Percentiles rank a stretch among this genome's conserved stretches.
Conservation (phyloP, 2,329 filamentous ascomycete genomes). For the Beauveria scarabaeidicola region DNA sequence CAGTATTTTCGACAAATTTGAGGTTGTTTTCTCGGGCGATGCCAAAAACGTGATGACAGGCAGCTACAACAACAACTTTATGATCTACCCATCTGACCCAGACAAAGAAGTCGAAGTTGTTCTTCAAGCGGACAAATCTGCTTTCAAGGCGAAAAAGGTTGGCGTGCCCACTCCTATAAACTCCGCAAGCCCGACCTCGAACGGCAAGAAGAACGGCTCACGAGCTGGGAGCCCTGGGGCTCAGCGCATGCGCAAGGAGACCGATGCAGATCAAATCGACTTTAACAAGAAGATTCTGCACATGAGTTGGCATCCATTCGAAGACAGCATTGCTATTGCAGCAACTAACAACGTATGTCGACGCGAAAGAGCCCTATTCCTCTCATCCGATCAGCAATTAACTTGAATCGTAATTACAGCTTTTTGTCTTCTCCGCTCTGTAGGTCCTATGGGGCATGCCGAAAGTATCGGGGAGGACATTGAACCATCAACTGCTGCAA, state of each 20-base stretch:
- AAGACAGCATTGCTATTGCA: constrained; percentile 98
- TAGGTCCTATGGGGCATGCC: constrained; percentile 22
- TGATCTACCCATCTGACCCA: constrained; percentile 97
- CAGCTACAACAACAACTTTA: constrained; percentile 99
- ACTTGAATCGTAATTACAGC: constrained; percentile 34
- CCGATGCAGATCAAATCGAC: constrained; percentile 97
- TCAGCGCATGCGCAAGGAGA: constrained; percentile 96
- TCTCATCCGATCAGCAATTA: neutral
- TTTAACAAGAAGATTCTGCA: constrained; percentile 99
- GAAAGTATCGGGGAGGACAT: neutral
- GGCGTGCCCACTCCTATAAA: constrained; percentile 97
- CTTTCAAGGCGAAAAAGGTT: constrained; percentile 99
- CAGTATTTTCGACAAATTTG: constrained; percentile 99
- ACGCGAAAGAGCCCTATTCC: neutral
- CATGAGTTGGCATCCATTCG: constrained; percentile 99
- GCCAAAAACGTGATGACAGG: constrained; percentile 99
- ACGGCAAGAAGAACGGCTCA: constrained; percentile 77
- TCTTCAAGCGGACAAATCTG: constrained; percentile 94
- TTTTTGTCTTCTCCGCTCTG: constrained; percentile 73
- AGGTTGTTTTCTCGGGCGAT: constrained; percentile 97
- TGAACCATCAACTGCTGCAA: constrained; percentile 5
- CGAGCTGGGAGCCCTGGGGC: constrained; percentile 77
- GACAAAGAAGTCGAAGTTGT: constrained; percentile 97
- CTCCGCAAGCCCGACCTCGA: constrained; percentile 61
- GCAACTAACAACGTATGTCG: constrained; percentile 94